Percentiles rank a stretch among this genome's conserved stretches.
These are phyloP conservation scores for Amanita molliuscula DNA, from an alignment of 768 basidiomycete species.

Conservation along the genomic window DNA sequence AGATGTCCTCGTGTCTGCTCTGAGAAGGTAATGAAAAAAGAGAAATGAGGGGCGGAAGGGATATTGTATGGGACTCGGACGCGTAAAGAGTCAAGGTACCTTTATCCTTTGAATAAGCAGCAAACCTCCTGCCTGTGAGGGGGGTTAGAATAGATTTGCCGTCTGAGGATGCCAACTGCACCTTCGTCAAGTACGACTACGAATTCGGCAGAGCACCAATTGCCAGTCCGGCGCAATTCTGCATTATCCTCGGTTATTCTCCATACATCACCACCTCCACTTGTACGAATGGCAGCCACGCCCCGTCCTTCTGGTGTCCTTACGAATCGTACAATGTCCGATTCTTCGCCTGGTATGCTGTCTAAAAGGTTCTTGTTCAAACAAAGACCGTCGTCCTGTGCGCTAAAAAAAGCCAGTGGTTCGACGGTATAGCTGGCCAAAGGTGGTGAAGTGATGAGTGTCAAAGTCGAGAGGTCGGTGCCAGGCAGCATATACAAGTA, in stretches of 20 bases:
- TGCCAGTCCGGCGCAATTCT: constrained; percentile 35
- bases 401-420: constrained; percentile 53
- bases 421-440: constrained; percentile 51
- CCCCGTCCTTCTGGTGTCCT: constrained; percentile 75
- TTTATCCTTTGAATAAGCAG: constrained; percentile 44
- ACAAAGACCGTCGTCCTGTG: constrained; percentile 38
- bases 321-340: constrained; percentile 49
- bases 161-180: constrained; percentile 13
- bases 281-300: constrained; percentile 51
- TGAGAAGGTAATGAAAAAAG: constrained; percentile 60
- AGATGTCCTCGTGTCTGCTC: constrained; percentile 41
- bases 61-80: constrained; percentile 27
- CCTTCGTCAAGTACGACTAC: constrained; percentile 66
- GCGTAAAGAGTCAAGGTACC: constrained; percentile 45
- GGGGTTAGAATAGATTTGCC: background rate
- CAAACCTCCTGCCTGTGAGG: constrained; percentile 39
- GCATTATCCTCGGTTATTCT: constrained; percentile 35
- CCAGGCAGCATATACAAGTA: constrained; percentile 46
- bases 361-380: constrained; percentile 30
- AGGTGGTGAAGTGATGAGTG: constrained; percentile 58
- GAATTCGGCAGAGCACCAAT: constrained; percentile 49
- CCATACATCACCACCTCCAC: constrained; percentile 59
- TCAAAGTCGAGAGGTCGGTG: constrained; percentile 31
- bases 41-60: constrained; percentile 41
- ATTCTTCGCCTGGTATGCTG: constrained; percentile 34